Evolutionary conservation across 2,329 filamentous ascomycete species (phyloP), one percentile per base, ranked within the genome.

Genomic region (Diplodia seriata): DNA sequence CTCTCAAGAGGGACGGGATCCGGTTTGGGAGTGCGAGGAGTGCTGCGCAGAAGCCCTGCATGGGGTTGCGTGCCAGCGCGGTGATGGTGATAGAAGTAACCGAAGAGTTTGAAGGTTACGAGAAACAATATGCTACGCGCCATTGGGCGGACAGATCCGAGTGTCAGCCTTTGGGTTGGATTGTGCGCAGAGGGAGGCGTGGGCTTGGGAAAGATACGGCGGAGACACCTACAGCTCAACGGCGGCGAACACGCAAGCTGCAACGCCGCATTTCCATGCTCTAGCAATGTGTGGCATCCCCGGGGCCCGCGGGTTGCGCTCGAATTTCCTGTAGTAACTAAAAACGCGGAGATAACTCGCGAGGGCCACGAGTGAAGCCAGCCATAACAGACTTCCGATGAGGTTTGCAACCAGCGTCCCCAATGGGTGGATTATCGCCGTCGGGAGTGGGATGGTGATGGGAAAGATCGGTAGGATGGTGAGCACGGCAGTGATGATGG

Each of bases 21-120:
- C 33, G 36, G 14, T 29, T 50, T 53, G 18, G 23, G 31, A 15
- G 18, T 8, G 50, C 3, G 51, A 14, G 23, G n/a, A n/a, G 53
- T 50, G 53, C 8, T 6, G 26, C n/a, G 38, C 8, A 57, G 38
- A 0, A 66, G 11, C 20, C 50, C 26, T 33, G 43, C 5, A 26
- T 47, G 23, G 43, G 36, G 49, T 31, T 31, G 55, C 62, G n/a
- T 12, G 68, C 67, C 26, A 63, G 51, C 51, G 11, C 68, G 23
- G 31, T 73, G 68, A 63, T 68, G 70, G 55, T 74, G 73, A 59
- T 71, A 74, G 54, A 72, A 72, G 63, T 73, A 73, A 4, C 70
- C 53, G 65, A 72, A 73, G 2, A 66, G 29, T 12, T 72, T 62
- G 9, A 70, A 70, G 15, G 72, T 73, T 47, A 69, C 51, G 38